phyloP scores from a whole-genome alignment of 1,284 basidiomycete species.

The Cryptococcus floricola region DNA sequence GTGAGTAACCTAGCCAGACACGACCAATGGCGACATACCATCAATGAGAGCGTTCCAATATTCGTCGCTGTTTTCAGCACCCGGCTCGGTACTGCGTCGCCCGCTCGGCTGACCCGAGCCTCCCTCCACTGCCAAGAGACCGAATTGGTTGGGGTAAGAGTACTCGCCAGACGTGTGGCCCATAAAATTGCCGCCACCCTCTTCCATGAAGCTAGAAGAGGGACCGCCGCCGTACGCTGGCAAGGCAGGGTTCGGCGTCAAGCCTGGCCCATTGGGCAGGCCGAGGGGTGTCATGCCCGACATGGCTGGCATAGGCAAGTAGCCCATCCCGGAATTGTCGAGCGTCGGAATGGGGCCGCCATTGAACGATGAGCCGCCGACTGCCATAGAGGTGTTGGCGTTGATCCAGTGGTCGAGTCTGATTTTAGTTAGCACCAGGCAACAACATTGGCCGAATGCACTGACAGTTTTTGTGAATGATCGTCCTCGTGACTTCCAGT shows the following conservation, averaged over 20 bases:
- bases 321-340: constrained; percentile 9
- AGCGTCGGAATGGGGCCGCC: constrained; percentile 18
- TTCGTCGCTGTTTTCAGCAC: constrained; percentile 41
- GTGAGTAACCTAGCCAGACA: background rate
- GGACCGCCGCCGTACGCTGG: background rate
- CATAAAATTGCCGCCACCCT: constrained; percentile 1
- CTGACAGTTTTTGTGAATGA: constrained; percentile 44
- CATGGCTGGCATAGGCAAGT: constrained; percentile 12
- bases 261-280: constrained; percentile 1
- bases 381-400: constrained; percentile 40
- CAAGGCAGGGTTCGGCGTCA: constrained; percentile 7
- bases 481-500: constrained; percentile 42
- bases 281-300: constrained; percentile 9
- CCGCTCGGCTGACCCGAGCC: constrained; percentile 2
- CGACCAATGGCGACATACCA: constrained; percentile 26
- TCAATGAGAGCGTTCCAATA: constrained; percentile 51
- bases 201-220: constrained; percentile 1
- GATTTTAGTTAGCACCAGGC: background rate
- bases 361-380: constrained; percentile 28
- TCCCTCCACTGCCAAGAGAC: constrained; percentile 12
- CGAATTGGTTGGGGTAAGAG: constrained; percentile 13
- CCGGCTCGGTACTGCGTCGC: constrained; percentile 1
- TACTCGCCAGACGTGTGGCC: constrained; percentile 8
- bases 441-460: constrained; percentile 6
- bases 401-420: constrained; percentile 48